Evolutionary conservation across 805 yeast genomes (phyloP), one percentile per base, ranked within the genome.

Genomic region (Wickerhamomyces bovis): DNA sequence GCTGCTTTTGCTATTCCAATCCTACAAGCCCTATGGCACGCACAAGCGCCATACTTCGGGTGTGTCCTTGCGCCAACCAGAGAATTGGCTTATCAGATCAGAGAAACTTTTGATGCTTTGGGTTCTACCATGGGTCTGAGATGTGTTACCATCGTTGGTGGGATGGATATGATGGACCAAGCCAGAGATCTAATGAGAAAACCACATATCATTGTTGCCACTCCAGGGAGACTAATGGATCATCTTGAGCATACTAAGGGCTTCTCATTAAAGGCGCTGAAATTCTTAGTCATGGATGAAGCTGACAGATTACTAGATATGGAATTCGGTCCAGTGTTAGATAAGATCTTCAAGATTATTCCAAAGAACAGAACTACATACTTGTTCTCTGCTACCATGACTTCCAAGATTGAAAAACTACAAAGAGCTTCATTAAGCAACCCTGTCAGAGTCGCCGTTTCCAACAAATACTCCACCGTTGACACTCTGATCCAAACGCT

Each of bases 1-100:
- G 99, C 98, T 0, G 99, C 99, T 0, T 94, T 94, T 73, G 97
- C 98, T 9, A 80, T 94, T 44, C 99, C 99, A 1, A 88, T 94
- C 40, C 73, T 94, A 28, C 97, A 94, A 64, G 82, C 88, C 1
- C 72, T 94, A 42, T 90, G 96, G 89, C 81, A 88, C 46, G 89
- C 83, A 23, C 96, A 92, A 59, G 74, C 84, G 2, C 90, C 97
- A 4, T 85, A 86, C 58, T 94, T 80, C 66, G 96, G 95, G 4
- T 80, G 94, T 55, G 94, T 94, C 1, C 66, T 94, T 54, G 86
- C 92, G 0, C 95, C 95, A 46, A 85, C 95, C 1, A 77, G 95
- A 72, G 95, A 85, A 68, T 70, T 85, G 60, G 95, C 94, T 0
- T 83, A 81, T 62, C 95, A 85, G 62, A 94, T 94, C 55, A 84